These are phyloP conservation scores for Hypocreales sp. DNA, from an alignment of 2,329 filamentous ascomycete genomes.

Conservation along the genomic window DNA sequence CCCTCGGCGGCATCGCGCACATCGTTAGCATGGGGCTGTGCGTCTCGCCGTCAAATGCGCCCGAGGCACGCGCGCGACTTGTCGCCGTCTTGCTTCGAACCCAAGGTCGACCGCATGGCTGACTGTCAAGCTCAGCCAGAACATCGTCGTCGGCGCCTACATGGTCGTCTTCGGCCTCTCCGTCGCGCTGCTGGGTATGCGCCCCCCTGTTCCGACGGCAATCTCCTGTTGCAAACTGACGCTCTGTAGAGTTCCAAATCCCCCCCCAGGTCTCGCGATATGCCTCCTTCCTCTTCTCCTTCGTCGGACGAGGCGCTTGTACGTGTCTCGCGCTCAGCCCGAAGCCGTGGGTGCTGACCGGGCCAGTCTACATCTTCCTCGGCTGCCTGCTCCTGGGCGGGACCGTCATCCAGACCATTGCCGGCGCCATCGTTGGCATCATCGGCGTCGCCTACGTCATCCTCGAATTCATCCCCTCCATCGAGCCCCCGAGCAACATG, in stretches of 20 bases:
- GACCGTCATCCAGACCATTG: slow-evolving; percentile 51
- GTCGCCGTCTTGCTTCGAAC: no score
- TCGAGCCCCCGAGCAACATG: slow-evolving; percentile 72
- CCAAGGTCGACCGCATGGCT: no score
- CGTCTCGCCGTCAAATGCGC: no score
- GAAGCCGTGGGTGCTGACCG: slow-evolving; percentile 1
- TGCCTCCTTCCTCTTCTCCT: slow-evolving; percentile 95
- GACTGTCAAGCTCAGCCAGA: slow-evolving; percentile 3
- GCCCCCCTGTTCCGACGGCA: no score
- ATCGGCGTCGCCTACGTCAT: slow-evolving; percentile 64
- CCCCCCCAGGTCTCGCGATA: slow-evolving; percentile 86
- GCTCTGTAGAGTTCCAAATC: slow-evolving; percentile 85
- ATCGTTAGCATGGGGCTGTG: slow-evolving; percentile 50
- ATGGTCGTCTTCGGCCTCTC: slow-evolving; percentile 80
- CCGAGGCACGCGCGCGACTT: no score
- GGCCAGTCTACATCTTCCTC: slow-evolving; percentile 84
- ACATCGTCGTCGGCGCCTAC: slow-evolving; percentile 70
- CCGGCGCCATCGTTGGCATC: slow-evolving; percentile 63
- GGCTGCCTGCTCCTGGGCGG: slow-evolving; percentile 69
- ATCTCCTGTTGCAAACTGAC: no score
- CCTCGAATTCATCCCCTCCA: slow-evolving; percentile 63
- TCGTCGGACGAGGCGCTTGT: slow-evolving; percentile 91
- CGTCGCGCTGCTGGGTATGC: slow-evolving; percentile 49
- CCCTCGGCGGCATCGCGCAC: slow-evolving; percentile 66
- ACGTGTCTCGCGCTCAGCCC: slow-evolving; percentile 25